Base-by-base conservation (phyloP, 2,329 filamentous ascomycete genomes). In the Colletotrichum tropicicola region DNA sequence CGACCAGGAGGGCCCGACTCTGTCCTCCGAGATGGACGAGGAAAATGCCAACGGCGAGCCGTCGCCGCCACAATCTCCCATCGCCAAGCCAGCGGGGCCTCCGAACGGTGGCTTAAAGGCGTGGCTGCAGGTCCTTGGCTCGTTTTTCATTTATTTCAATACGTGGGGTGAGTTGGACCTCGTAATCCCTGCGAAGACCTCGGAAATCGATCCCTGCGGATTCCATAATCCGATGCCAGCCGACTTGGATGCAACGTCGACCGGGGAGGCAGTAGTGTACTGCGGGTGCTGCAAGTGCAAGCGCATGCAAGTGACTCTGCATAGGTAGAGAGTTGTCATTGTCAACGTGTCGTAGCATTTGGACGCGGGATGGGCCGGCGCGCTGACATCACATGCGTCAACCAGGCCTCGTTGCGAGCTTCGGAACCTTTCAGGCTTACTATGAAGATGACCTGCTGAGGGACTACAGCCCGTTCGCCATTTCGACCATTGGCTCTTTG, bases 361-460 rank as follows among this genome's bases (percentile, higher is more conserved):
- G n/a, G n/a, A n/a, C n/a, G n/a, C n/a, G n/a, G n/a, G n/a, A n/a
- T n/a, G n/a, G n/a, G n/a, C 32, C 13, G 12, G 2, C 12, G 6
- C 13, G 32, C 32, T 35, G 32, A 35, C 32, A 32, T 15, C 13
- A n/a, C n/a, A n/a, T n/a, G n/a, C 2, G 25, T 23, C 15, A n/a
- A 9, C 19, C 83, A 79, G 74, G 75, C 2, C 70, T 77, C 2
- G 67, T 75, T 15, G 74, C 72, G 54, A 70, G 80, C 19, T 87
- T 85, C 62, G 85, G 85, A 5, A 79, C 83, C 3, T 88, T 85
- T 65, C 83, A 87, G 66, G 80, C 80, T 5, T 85, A 86, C 73
- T 87, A 87, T 63, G 68, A 70, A 47, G 79, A 72, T 37, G 75
- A 78, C 1, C 66, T 69, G 25, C 52, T 66, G 12, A 19, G 12